phyloP scores from a whole-genome alignment of 345 rosid genomes.

The Microthlaspi erraticum region DNA sequence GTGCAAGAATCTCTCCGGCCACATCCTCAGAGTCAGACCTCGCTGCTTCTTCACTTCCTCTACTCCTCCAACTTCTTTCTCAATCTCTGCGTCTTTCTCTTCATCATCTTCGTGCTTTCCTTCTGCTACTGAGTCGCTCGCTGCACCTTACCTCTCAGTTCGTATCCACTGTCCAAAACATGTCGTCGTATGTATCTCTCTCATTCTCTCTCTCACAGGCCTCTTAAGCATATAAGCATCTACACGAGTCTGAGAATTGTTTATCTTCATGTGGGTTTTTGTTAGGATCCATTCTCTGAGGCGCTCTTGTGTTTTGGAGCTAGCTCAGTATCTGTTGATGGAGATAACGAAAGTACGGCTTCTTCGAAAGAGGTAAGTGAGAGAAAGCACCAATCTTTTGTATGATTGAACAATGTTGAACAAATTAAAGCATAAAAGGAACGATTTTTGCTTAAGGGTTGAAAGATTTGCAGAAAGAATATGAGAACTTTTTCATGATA shows the following conservation, averaged over 20 bases:
- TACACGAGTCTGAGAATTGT: background rate
- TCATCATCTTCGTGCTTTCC: conserved; percentile 24
- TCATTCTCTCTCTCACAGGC: background rate
- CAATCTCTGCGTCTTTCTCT: conserved; percentile 26
- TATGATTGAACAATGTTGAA: background rate
- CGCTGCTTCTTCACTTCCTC: conserved; percentile 33
- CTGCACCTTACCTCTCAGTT: conserved; percentile 65
- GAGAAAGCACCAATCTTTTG: background rate
- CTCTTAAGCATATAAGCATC: background rate
- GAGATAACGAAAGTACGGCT: conserved; percentile 43
- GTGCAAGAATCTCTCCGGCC: conserved; percentile 49
- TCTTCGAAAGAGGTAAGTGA: conserved; percentile 60
- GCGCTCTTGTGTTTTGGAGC: conserved; percentile 88
- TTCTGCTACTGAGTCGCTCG: conserved; percentile 19
- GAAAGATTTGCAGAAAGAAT: too few species aligned
- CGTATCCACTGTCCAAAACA: conserved; percentile 66
- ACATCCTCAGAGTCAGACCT: conserved; percentile 33
- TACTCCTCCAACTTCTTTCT: conserved; percentile 27
- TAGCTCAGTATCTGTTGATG: conserved; percentile 62
- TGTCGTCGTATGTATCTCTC: conserved; percentile 52
- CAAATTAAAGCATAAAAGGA: background rate
- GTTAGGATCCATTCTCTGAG: conserved; percentile 78
- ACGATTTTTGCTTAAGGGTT: too few species aligned
- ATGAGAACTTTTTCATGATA: too few species aligned
- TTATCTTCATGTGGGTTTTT: conserved; percentile 16